Evolutionary conservation across 306 rosid species (phyloP).

Genomic region (Clitoria ternatea): DNA sequence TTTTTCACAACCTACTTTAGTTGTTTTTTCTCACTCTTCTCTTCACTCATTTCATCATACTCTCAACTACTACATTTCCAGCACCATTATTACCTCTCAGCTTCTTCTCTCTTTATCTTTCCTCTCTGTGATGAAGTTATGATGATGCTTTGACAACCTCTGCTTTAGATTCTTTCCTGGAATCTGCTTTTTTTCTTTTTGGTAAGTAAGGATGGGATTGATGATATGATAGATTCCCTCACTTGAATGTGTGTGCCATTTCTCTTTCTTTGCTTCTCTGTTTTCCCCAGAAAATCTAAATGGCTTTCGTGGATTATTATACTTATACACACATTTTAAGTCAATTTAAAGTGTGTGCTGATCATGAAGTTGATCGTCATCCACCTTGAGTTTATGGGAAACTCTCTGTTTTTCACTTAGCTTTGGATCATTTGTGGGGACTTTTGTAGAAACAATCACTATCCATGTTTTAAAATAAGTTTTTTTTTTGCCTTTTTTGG

Average conservation of each 20-base stretch:
- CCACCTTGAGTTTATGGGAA: too few species aligned
- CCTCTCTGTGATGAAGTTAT: neutral
- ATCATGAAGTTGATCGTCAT: neutral
- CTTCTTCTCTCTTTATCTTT: neutral
- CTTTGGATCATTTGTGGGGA: neutral
- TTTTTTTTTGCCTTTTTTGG: neutral
- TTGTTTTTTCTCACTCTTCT: neutral
- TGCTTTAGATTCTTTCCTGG: slow-evolving; percentile 10
- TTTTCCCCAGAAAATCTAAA: neutral
- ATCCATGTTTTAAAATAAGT: neutral
- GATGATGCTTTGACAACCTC: too few species aligned
- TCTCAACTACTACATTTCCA: slow-evolving; percentile 22
- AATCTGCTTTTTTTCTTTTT: neutral
- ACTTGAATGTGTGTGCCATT: neutral
- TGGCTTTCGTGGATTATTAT: neutral
- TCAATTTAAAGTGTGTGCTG: neutral
- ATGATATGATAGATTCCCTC: neutral
- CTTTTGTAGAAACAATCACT: neutral
- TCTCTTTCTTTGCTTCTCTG: neutral
- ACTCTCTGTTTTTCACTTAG: neutral
- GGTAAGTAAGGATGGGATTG: too few species aligned
- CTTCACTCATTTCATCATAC: neutral
- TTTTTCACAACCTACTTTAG: neutral
- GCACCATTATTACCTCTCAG: slow-evolving; percentile 10
- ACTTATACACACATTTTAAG: neutral